These are phyloP conservation scores for Clavispora fructus DNA, from an alignment of 805 yeast genomes.

Conservation along the genomic window DNA sequence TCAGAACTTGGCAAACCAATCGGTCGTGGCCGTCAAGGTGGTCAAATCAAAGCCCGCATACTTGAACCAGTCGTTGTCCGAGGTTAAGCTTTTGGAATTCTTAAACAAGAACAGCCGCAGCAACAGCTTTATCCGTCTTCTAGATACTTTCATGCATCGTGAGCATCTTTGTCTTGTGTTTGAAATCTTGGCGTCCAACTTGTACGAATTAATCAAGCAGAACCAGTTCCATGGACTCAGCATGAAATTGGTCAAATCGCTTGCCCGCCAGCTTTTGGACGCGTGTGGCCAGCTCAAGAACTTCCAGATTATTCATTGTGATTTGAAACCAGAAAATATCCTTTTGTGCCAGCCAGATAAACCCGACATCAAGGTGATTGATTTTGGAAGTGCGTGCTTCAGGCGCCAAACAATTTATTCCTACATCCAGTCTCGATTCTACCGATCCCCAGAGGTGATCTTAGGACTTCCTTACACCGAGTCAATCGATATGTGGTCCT, in stretches of 20 bases:
- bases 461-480: conserved; percentile 89
- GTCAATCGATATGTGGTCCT: conserved; percentile 95
- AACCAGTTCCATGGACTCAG: conserved; percentile 89
- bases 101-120: conserved; percentile 63
- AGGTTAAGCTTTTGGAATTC: conserved; percentile 79
- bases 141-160: conserved; percentile 87
- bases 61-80: conserved; percentile 86
- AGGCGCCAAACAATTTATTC: conserved; percentile 86
- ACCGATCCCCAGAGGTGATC: conserved; percentile 91
- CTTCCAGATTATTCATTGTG: conserved; percentile 88
- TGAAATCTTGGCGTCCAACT: conserved; percentile 80
- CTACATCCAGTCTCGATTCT: conserved; percentile 87
- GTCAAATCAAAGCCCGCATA: conserved; percentile 89
- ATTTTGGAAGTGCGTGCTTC: conserved; percentile 94
- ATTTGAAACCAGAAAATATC: conserved; percentile 93
- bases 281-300: conserved; percentile 76
- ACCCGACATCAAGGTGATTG: conserved; percentile 87
- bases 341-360: conserved; percentile 72
- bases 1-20: conserved; percentile 72
- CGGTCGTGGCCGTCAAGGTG: conserved; percentile 89
- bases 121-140: conserved; percentile 69
- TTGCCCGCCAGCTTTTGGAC: conserved; percentile 77
- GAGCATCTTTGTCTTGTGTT: conserved; percentile 91
- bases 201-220: conserved; percentile 87
- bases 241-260: conserved; percentile 69